Conservation (phyloP, 228 moss, liverwort and hornwort genomes). For the Sphagnum fallax region DNA sequence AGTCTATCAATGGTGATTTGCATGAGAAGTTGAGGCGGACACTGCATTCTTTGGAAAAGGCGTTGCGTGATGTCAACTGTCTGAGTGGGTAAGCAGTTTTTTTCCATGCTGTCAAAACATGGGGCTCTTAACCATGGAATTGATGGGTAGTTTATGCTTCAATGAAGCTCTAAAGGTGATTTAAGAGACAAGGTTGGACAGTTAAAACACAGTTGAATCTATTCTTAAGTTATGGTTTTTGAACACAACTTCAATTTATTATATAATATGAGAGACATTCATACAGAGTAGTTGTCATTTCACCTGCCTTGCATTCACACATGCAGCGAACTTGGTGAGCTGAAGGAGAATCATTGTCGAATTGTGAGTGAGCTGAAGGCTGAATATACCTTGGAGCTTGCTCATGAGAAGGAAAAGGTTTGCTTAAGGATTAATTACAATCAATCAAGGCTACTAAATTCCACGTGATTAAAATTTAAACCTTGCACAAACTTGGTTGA, state of each 20-base stretch:
- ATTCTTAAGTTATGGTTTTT: no score
- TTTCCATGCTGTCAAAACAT: no score
- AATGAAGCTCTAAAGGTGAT: no score
- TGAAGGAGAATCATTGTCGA: constrained; percentile 82
- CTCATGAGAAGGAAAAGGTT: constrained; percentile 99
- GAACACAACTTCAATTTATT: neutral
- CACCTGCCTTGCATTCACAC: constrained; percentile 9
- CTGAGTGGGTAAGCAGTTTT: constrained; percentile 56
- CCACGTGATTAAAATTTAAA: no score
- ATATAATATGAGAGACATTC: neutral
- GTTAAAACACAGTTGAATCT: no score
- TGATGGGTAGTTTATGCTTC: no score
- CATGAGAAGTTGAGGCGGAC: constrained; percentile 91
- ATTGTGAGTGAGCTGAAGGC: constrained; percentile 88
- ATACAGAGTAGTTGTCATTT: neutral
- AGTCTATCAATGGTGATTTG: constrained; percentile 81
- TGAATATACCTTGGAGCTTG: constrained; percentile 83
- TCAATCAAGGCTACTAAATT: no score
- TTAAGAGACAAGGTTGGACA: no score
- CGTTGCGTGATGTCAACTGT: constrained; percentile 72
- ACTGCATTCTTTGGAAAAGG: constrained; percentile 83
- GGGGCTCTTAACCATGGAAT: no score
- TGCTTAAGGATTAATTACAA: constrained; percentile 4
- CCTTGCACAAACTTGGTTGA: no score
- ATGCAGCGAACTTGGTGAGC: constrained; percentile 91